Conservation (phyloP, 306 rosid genomes). For the Trifolium fragiferum region DNA sequence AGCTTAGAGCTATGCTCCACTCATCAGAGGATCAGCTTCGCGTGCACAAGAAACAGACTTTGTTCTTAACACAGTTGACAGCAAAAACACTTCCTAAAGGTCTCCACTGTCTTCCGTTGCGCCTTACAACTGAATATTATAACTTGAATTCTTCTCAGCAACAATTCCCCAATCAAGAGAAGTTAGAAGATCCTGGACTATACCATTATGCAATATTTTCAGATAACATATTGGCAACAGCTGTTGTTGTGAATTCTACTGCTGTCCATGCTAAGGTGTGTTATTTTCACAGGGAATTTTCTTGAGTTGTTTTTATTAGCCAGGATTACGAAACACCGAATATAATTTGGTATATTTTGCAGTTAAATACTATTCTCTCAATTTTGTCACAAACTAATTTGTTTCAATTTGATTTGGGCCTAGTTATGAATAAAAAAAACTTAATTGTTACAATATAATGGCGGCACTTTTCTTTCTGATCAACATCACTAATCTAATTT, state of each 20-base stretch:
- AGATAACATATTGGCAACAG: constrained; percentile 87
- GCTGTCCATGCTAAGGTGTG: constrained; percentile 72
- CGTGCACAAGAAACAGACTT: constrained; percentile 84
- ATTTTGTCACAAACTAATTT: constrained; percentile 13
- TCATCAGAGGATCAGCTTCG: constrained; percentile 93
- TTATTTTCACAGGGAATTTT: not conserved
- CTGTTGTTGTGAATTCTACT: constrained; percentile 89
- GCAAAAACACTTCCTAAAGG: constrained; percentile 95
- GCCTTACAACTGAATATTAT: constrained; percentile 89
- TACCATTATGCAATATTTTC: constrained; percentile 92
- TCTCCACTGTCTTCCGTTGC: constrained; percentile 96
- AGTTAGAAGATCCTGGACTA: constrained; percentile 70
- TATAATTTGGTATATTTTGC: constrained; percentile 13
- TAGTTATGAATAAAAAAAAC: not conserved
- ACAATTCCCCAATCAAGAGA: constrained; percentile 72
- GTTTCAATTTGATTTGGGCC: constrained; percentile 30
- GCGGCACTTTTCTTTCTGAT: constrained; percentile 30
- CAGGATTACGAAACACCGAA: constrained; percentile 22
- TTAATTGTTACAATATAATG: not conserved
- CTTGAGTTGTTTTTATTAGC: constrained; percentile 16
- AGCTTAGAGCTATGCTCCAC: constrained; percentile 94
- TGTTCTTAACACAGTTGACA: constrained; percentile 85
- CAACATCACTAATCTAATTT: constrained; percentile 30
- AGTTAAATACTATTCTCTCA: not conserved
- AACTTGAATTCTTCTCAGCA: constrained; percentile 70